Evolutionary conservation across 1,284 basidiomycete species (phyloP), one percentile per base, ranked within the genome.

Genomic region (Gymnopus androsaceus): DNA sequence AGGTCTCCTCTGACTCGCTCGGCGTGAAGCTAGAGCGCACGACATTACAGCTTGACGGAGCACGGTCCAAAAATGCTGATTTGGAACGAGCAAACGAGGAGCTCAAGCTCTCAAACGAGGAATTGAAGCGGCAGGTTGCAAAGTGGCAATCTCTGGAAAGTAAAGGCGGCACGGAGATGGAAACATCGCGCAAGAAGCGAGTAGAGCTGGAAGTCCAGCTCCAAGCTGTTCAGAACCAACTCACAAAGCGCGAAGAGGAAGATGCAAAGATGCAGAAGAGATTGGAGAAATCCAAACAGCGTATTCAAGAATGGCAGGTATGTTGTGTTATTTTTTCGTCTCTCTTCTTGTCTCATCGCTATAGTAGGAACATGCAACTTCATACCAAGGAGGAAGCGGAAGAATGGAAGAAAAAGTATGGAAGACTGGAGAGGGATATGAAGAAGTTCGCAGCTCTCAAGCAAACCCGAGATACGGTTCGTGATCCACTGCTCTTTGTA

Each of bases 61-160:
- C 82, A 30, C 75, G 80, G 49, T 71, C 79, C n/a, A 76, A 76
- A 45, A 74, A 78, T 40, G 68, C 74, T 0, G 83, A 86, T 33
- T 71, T 88, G 23, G 78, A 85, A 59, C 77, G 76, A 38, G 68
- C 73, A 37, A 78, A 83, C 51, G 77, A 79, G 37, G 85, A 87
- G 45, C 74, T 83, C 27, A 80, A 82, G 58, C 78, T 80, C 11
- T 76, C 77, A 7, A 78, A 78, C 54, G 69, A 71, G 3, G 80
- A 87, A 37, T 70, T 89, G 38, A 77, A 80, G 46, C 77, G 78
- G 3, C 88, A 90, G 63, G 69, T 90, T 11, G 79, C 81, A 47
- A 82, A 86, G 63, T 89, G 85, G 86, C 76, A 86, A 63, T 78
- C 70, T 25, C 67, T 88, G 12, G 89, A 90, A 63, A 83, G 72